Conservation (phyloP, 495 filamentous ascomycete species). For the Xylaria curta region DNA sequence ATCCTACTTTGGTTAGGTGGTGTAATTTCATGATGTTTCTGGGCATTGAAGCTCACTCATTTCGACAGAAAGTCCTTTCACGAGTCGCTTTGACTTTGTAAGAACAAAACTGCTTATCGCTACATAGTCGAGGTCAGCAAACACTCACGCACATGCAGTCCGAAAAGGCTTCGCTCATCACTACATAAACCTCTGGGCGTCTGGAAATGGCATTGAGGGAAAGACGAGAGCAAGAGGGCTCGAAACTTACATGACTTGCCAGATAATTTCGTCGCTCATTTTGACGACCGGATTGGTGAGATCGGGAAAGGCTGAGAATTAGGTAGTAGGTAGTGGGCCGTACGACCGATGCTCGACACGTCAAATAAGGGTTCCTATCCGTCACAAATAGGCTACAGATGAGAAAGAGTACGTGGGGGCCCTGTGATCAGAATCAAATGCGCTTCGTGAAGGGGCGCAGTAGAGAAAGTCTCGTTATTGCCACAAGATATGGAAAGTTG, state of each 20-base stretch:
- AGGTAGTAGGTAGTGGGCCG: not conserved
- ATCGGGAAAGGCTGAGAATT: not conserved
- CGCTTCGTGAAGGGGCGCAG: not conserved
- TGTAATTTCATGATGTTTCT: slow-evolving; percentile 33
- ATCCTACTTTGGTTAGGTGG: slow-evolving; percentile 11
- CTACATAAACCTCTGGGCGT: not conserved
- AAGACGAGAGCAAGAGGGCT: not conserved
- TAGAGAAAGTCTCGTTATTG: not conserved
- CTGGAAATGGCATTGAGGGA: not conserved
- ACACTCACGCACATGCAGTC: slow-evolving; percentile 24
- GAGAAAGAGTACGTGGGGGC: not conserved
- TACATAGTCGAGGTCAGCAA: slow-evolving; percentile 17
- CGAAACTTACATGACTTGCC: slow-evolving; percentile 73
- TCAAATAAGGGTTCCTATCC: not conserved
- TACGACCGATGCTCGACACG: not conserved
- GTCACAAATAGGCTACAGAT: not conserved
- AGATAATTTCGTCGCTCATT: slow-evolving; percentile 96
- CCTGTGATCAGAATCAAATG: not conserved
- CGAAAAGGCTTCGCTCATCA: not conserved
- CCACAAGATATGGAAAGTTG: slow-evolving; percentile 6
- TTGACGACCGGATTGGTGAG: slow-evolving; percentile 43
- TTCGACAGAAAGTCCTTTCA: slow-evolving; percentile 91
- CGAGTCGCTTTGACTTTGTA: slow-evolving; percentile 96
- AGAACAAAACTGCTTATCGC: slow-evolving; percentile 84
- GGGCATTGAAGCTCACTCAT: slow-evolving; percentile 66